These are phyloP conservation scores for Pseudogymnoascus sp. DNA, from an alignment of 2,329 filamentous ascomycete species.

Conservation along the genomic window DNA sequence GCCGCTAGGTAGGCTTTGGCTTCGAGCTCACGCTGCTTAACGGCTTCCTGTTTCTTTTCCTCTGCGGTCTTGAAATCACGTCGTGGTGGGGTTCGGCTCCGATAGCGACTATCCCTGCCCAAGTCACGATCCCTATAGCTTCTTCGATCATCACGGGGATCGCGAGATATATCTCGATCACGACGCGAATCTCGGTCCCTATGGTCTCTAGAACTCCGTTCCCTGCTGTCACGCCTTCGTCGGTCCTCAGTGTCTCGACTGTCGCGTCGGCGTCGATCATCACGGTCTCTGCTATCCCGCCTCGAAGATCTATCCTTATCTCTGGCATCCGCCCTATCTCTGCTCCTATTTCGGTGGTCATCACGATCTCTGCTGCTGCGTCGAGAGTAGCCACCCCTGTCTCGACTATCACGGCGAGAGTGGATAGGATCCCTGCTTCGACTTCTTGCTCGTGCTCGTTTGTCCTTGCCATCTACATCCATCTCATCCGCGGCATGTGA, in stretches of 20 bases:
- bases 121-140: conserved; percentile 1
- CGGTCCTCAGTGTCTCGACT: conserved; percentile 30
- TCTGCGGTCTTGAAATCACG: conserved; percentile 18
- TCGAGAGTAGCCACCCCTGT: conserved; percentile 1
- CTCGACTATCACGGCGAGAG: conserved; percentile 20
- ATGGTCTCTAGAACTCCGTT: conserved; percentile 1
- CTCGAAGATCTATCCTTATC: conserved; percentile 21
- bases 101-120: background rate
- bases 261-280: conserved; percentile 22
- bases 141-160: background rate
- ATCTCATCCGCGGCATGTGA: background rate
- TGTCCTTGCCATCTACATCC: background rate
- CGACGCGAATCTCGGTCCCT: conserved; percentile 11
- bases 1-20: conserved; percentile 59
- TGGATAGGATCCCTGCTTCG: conserved; percentile 27
- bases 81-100: conserved; percentile 11
- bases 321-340: background rate
- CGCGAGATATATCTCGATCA: conserved; percentile 9
- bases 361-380: conserved; percentile 18
- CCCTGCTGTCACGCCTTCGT: conserved; percentile 24
- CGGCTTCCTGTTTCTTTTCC: conserved; percentile 52
- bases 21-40: conserved; percentile 56
- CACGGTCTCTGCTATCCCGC: conserved; percentile 23
- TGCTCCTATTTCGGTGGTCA: conserved; percentile 3
- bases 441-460: conserved; percentile 14